Conservation (phyloP, 495 filamentous ascomycete genomes). For the Achaetomiella virescens region DNA sequence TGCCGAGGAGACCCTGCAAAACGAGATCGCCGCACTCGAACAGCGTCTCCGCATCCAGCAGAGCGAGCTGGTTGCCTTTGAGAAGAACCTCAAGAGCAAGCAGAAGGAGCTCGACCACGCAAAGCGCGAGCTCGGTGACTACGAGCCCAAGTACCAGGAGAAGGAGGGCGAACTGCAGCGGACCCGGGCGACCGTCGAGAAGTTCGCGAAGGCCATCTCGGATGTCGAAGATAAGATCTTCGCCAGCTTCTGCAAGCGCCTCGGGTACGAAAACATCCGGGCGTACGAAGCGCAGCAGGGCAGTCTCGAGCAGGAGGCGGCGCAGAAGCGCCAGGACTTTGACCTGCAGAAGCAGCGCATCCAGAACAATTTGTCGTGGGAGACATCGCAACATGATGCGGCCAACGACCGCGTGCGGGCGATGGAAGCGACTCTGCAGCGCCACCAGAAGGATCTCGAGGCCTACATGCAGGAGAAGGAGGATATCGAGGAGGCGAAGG, state of each 20-base stretch:
- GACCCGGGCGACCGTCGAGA: conserved; percentile 57
- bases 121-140: conserved; percentile 62
- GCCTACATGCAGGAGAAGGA: conserved; percentile 69
- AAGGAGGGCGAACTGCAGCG: conserved; percentile 60
- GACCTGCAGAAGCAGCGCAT: conserved; percentile 75
- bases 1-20: conserved; percentile 74
- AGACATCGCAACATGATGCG: conserved; percentile 59
- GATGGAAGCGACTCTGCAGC: conserved; percentile 58
- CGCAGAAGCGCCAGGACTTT: conserved; percentile 80
- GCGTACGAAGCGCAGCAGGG: conserved; percentile 92
- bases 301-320: conserved; percentile 78
- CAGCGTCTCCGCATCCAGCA: conserved; percentile 63
- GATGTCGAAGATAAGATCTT: conserved; percentile 87
- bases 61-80: conserved; percentile 72
- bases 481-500: conserved; percentile 63
- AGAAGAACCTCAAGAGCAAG: conserved; percentile 81
- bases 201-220: conserved; percentile 70
- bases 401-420: conserved; percentile 63
- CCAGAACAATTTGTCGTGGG: conserved; percentile 71
- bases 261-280: conserved; percentile 84
- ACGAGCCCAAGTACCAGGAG: conserved; percentile 71
- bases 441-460: conserved; percentile 58
- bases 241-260: conserved; percentile 73
- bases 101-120: conserved; percentile 71
- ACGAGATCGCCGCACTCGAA: conserved; percentile 77